Percentiles rank a stretch among this genome's conserved stretches.
These are phyloP conservation scores for button mushroom (Agaricus bisporus) DNA, from an alignment of 768 basidiomycete species.

Conservation along the genomic window DNA sequence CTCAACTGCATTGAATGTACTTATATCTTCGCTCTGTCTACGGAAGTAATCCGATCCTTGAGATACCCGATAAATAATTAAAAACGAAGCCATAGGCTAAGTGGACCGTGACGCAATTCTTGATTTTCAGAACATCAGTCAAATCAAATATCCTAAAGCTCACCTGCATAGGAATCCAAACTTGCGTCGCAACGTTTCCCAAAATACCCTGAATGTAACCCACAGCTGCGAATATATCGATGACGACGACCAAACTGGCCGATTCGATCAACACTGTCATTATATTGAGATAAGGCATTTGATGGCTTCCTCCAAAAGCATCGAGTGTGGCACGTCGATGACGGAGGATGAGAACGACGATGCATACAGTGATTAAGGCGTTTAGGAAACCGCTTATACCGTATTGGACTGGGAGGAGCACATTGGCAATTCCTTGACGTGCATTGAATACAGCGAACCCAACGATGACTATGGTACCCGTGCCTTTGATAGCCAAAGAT, in stretches of 20 bases:
- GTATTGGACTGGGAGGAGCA: not conserved
- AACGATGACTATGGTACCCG: not conserved
- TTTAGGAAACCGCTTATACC: constrained; percentile 6
- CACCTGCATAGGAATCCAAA: constrained; percentile 3
- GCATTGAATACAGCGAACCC: not conserved
- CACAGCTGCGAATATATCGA: not conserved
- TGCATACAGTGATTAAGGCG: constrained; percentile 10
- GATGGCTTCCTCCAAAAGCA: too few relatives aligned
- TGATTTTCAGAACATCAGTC: not conserved
- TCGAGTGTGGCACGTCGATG: constrained; percentile 10
- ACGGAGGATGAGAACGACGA: constrained; percentile 8
- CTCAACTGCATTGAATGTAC: too few relatives aligned
- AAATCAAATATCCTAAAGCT: not conserved
- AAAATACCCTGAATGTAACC: not conserved
- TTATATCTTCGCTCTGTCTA: not conserved
- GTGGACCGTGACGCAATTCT: not conserved
- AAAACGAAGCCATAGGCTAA: constrained; percentile 1
- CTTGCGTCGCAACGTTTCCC: not conserved
- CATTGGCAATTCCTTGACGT: not conserved
- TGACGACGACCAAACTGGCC: constrained; percentile 9
- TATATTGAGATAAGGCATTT: constrained; percentile 6
- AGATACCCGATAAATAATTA: constrained; percentile 1
- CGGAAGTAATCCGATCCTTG: not conserved
- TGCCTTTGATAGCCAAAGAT: not conserved
- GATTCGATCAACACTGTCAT: constrained; percentile 14